Base-by-base conservation (phyloP, 306 rosid species). In the Quercus gilva region DNA sequence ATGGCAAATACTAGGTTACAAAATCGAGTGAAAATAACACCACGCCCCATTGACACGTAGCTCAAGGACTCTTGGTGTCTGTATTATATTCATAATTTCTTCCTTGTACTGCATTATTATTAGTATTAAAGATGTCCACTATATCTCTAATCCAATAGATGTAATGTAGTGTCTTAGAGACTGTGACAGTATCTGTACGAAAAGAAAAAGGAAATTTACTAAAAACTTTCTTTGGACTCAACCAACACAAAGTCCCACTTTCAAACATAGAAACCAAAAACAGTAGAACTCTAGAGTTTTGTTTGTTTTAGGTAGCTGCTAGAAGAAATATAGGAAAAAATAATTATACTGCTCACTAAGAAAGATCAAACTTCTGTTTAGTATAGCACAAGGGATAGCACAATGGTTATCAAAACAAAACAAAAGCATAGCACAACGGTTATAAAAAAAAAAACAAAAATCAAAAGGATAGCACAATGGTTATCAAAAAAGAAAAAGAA, bases 1-100 rank as follows among this genome's bases (percentile, higher is more conserved):
- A 69, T 21, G 26, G 20, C 35, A 21, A 51, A 74, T 69, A 41
- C 81, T 73, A 80, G 80, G 87, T 80, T 78, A 69, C 26, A 67
- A 75, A 73, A 74, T 74, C 73, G 33, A 78, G 80, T 17, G 17
- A 31, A 55, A 23, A 53, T 63, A 71, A 68, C 56, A 18, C 25
- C 43, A 37, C 52, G 35, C 76, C 76, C 76, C 29, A 31, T 35
- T 18, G 67, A 69, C 79, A 56, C 83, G 68, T 21, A 55, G 82
- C 87, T 81, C 88, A 74, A 86, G 79, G 78, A 79, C 60, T 26
- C 77, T 33, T 33, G 41, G 21, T 59, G 49, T 20, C 51, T 43
- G 52, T 52, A 68, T 10, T 43, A 33, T 56, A 77, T 49, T 41
- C 26, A 43, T 12, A 51, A 37, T 17, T 29, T 5, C 26, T 31